Percentiles rank a stretch among this genome's conserved stretches.
These are phyloP conservation scores for Geotrichum fermentans DNA, from an alignment of 1,139 yeast genomes.

Conservation along the genomic window DNA sequence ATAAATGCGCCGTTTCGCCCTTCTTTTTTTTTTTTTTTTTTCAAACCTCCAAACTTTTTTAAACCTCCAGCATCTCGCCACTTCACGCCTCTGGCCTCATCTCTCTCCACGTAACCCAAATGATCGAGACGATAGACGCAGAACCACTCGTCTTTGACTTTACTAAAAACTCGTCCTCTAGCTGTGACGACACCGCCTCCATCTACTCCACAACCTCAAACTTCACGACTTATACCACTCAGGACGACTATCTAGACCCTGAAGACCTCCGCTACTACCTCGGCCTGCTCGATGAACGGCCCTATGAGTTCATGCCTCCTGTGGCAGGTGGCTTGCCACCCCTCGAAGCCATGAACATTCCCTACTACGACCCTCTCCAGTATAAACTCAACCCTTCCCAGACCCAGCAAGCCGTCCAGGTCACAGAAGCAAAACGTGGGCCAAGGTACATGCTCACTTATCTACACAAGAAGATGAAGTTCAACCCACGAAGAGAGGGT, in stretches of 20 bases:
- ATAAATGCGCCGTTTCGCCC: no score
- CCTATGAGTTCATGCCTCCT: slow-evolving; percentile 2
- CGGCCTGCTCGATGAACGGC: background rate
- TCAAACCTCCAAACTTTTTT: no score
- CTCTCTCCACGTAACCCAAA: no score
- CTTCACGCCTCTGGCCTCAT: no score
- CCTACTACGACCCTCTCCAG: slow-evolving; percentile 4
- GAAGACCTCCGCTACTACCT: slow-evolving; percentile 6
- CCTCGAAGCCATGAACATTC: slow-evolving; percentile 7
- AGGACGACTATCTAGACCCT: background rate
- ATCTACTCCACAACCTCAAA: background rate
- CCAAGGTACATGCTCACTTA: slow-evolving; percentile 6
- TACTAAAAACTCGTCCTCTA: background rate
- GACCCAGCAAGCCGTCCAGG: background rate
- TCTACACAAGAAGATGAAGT: slow-evolving; percentile 1
- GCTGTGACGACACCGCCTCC: background rate
- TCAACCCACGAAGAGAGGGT: background rate
- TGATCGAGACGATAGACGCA: slow-evolving; percentile 14
- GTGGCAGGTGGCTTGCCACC: slow-evolving; percentile 9
- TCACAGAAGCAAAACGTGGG: slow-evolving; percentile 2
- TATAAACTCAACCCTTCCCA: background rate
- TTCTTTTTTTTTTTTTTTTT: no score
- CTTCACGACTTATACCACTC: background rate
- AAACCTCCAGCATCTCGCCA: no score
- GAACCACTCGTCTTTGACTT: slow-evolving; percentile 8